Conservation (phyloP, 108 stramenopile genomes). For the Bacterosira constricta region DNA sequence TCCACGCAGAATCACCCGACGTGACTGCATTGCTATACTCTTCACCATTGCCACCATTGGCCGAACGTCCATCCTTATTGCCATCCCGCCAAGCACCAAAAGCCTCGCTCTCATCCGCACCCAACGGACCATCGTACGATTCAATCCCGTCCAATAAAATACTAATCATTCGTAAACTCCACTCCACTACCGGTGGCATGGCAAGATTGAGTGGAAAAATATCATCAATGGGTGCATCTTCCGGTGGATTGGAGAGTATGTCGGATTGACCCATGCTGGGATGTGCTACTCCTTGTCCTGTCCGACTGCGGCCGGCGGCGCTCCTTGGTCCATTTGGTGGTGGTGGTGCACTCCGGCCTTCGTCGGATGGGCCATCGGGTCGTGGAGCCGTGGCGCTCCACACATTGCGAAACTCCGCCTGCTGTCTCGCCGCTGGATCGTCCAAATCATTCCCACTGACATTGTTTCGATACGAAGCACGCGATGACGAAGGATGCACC, state of each 20-base stretch:
- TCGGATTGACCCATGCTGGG: constrained; percentile 14
- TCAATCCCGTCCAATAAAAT: constrained; percentile 44
- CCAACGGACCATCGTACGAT: constrained; percentile 32
- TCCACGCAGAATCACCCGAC: constrained; percentile 43
- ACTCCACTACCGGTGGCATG: constrained; percentile 53
- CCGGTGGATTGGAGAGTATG: constrained; percentile 34
- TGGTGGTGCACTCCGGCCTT: constrained; percentile 7
- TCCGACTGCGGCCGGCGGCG: neutral
- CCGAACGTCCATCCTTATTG: neutral
- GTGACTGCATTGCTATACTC: neutral
- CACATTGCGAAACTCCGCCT: constrained; percentile 44
- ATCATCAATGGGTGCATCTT: constrained; percentile 41
- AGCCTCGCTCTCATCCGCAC: constrained; percentile 21
- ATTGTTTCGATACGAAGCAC: constrained; percentile 29
- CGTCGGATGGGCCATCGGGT: constrained; percentile 33
- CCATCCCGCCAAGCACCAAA: constrained; percentile 39
- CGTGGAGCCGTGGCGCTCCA: constrained; percentile 52
- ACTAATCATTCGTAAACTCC: constrained; percentile 51
- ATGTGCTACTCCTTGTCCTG: constrained; percentile 3
- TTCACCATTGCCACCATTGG: neutral
- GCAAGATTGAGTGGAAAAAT: constrained; percentile 47
- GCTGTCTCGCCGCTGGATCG: constrained; percentile 39
- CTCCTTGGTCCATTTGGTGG: too few species aligned
- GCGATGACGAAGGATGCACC: constrained; percentile 2
- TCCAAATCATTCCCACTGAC: constrained; percentile 9